Evolutionary conservation across 2,329 filamentous ascomycete genomes (phyloP).

Genomic region (Paracorniculantispora psalliotae): DNA sequence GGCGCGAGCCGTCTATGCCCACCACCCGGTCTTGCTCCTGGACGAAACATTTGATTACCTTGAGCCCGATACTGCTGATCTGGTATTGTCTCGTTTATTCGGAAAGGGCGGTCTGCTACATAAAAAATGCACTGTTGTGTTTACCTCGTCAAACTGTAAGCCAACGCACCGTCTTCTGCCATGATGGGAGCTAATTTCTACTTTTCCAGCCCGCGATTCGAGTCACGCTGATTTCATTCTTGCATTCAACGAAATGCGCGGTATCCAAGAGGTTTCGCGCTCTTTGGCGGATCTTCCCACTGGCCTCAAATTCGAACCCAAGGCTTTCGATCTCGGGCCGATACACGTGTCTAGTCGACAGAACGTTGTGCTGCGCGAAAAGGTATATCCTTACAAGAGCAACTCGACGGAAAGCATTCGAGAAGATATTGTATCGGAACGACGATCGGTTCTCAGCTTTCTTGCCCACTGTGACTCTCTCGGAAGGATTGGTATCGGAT

Average conservation of each 20-base stretch:
- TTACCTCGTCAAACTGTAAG: not conserved
- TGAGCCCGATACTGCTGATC: not conserved
- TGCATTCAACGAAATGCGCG: not conserved
- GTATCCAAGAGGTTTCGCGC: not conserved
- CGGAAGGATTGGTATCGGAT: not conserved
- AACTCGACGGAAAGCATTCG: not conserved
- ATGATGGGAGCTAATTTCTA: not conserved
- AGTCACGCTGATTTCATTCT: not conserved
- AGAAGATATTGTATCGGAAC: not conserved
- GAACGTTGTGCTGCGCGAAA: not conserved
- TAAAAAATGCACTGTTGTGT: not conserved
- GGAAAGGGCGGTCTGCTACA: not conserved
- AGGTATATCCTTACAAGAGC: not conserved
- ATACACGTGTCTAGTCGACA: not conserved
- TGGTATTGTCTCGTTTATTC: not conserved
- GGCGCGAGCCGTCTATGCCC: not conserved
- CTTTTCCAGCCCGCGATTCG: not conserved
- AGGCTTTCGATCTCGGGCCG: not conserved
- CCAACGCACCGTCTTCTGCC: not conserved
- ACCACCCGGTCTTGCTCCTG: not conserved
- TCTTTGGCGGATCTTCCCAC: not conserved
- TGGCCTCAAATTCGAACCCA: not conserved
- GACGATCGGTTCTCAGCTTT: not conserved
- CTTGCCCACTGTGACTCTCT: not conserved
- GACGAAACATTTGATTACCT: not conserved